Evolutionary conservation across 140 eudicot genomes (phyloP).

Genomic region (Bidens hawaiensis): DNA sequence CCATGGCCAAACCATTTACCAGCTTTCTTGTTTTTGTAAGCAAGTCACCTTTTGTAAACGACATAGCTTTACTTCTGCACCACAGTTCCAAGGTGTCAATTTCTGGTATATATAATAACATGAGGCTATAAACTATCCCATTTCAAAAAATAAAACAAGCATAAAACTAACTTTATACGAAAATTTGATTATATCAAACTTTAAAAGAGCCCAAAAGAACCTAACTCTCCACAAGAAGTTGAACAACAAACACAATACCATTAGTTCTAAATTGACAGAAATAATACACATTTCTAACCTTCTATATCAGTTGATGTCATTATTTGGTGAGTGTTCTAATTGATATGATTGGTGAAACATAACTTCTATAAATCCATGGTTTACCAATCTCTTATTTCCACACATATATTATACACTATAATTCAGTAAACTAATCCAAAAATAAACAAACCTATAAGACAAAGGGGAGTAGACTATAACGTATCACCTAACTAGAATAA

Average conservation of each 20-base stretch:
- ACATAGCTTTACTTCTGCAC: conserved; percentile 43
- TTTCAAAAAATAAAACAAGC: background rate
- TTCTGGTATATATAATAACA: background rate
- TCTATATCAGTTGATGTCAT: too few species aligned
- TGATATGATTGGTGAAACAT: too few species aligned
- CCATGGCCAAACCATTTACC: conserved; percentile 80
- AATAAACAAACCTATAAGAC: too few species aligned
- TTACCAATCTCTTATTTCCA: too few species aligned
- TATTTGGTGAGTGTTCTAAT: too few species aligned
- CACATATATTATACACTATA: too few species aligned
- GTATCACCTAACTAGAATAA: too few species aligned
- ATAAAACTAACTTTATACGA: background rate
- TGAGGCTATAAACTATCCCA: background rate
- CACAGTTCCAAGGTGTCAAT: background rate
- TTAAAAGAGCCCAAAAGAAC: background rate
- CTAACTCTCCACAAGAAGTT: background rate
- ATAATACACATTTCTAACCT: background rate
- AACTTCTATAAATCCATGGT: too few species aligned
- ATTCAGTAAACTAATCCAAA: too few species aligned
- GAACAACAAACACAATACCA: background rate
- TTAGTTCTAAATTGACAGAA: background rate
- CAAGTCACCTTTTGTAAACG: conserved; percentile 86
- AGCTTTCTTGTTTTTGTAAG: conserved; percentile 78
- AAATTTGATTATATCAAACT: background rate
- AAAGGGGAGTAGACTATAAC: too few species aligned